These are phyloP conservation scores for Lipomyces starkeyi DNA, from an alignment of 805 yeast species.

Conservation along the genomic window DNA sequence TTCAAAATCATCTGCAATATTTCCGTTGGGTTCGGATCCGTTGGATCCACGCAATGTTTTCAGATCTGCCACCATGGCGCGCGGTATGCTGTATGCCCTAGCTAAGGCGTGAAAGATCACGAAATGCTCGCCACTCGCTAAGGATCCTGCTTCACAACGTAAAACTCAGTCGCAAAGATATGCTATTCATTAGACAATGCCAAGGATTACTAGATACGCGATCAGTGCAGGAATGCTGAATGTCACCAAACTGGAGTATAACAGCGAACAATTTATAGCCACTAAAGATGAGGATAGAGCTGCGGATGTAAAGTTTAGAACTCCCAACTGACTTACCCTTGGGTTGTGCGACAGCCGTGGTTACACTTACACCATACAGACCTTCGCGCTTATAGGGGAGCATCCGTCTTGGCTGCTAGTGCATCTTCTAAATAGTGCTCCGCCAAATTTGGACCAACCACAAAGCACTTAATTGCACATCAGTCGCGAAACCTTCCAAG, in stretches of 20 bases:
- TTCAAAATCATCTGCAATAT: conserved; percentile 41
- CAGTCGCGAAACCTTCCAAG: background rate
- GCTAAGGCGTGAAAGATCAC: background rate
- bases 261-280: background rate
- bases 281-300: background rate
- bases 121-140: background rate
- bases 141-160: background rate
- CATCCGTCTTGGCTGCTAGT: background rate
- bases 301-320: background rate
- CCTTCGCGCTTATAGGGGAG: background rate
- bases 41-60: background rate
- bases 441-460: background rate
- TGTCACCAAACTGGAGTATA: background rate
- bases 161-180: background rate
- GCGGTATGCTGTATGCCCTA: background rate
- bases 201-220: background rate
- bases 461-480: background rate
- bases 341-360: no score
- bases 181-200: background rate
- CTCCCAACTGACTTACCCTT: background rate
- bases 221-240: background rate
- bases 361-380: no score
- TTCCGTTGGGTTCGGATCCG: background rate
- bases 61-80: background rate
- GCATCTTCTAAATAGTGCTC: background rate